A percentile compares a stretch with the other conserved stretches of the same genome.
Conservation (phyloP, 2,329 filamentous ascomycete species). For the Calonectria multiphialidica region DNA sequence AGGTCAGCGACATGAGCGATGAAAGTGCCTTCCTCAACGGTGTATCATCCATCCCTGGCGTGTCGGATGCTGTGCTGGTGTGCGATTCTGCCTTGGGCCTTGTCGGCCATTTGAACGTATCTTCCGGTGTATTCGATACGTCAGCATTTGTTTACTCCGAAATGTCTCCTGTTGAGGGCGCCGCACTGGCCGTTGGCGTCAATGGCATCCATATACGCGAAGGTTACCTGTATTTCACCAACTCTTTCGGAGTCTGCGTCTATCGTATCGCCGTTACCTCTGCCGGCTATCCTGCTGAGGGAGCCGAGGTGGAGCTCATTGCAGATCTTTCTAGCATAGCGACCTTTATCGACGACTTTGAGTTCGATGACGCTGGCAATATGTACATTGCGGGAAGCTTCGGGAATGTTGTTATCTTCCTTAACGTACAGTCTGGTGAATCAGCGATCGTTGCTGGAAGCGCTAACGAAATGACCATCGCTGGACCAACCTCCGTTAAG, state of each 20-base stretch:
- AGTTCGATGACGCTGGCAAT: conserved; percentile 27
- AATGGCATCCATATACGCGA: conserved; percentile 30
- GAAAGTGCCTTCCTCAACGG: conserved; percentile 16
- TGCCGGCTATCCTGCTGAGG: conserved; percentile 19
- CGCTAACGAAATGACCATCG: too few relatives aligned
- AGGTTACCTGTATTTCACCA: conserved; percentile 29
- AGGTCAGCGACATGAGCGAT: conserved; percentile 26
- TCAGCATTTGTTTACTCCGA: conserved; percentile 17
- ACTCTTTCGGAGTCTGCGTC: conserved; percentile 17
- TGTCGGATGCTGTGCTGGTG: conserved; percentile 18
- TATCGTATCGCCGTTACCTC: conserved; percentile 28
- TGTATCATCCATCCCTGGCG: conserved; percentile 13
- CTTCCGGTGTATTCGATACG: conserved; percentile 5
- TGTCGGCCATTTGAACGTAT: conserved; percentile 13
- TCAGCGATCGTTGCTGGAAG: too few relatives aligned
- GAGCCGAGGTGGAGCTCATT: conserved; percentile 33
- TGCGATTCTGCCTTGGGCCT: conserved; percentile 16
- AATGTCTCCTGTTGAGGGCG: conserved; percentile 8
- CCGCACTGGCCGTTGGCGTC: conserved; percentile 22
- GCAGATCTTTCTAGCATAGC: conserved; percentile 21
- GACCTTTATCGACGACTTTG: conserved; percentile 37
- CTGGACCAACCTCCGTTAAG: too few relatives aligned
- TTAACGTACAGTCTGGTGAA: conserved; percentile 23
- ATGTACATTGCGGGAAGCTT: conserved; percentile 37
- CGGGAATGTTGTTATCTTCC: conserved; percentile 33